Base-by-base conservation (phyloP, 495 filamentous ascomycete genomes). In the Aspergillus funiculosus region DNA sequence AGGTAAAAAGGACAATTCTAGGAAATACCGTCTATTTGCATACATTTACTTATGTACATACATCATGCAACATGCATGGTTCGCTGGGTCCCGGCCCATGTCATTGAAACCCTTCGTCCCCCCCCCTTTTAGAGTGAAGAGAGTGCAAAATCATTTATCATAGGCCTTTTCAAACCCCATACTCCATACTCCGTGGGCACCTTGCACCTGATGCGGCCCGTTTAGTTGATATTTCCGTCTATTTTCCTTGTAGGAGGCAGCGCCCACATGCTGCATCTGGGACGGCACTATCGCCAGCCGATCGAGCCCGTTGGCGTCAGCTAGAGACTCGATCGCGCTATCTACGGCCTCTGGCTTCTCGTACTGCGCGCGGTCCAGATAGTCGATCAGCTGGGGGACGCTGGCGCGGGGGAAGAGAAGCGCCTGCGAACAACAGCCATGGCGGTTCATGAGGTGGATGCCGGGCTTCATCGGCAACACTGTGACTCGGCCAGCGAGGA, bases 391-490 rank as follows among this genome's bases (percentile, higher is more conserved):
- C 15, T 15, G 27, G 8, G 60, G 55, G 0, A 63, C 53, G 29
- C 52, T 56, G 3, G 51, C 39, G 0, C 56, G 56, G 5, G 60
- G 60, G 34, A 63, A 68, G 5, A 65, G 30, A 7, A 68, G 52
- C 6, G 61, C 65, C 39, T 68, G 65, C 24, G 63, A 64, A 51
- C 65, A 68, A 45, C 65, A 68, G 10, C 65, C 65, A 14, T 60
- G 60, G 7, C 51, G 28, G 9, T 66, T 60, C 65, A 68, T 68
- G 17, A 48, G 20, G 26, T 62, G 54, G 13, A 68, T 36, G 0
- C 65, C 65, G n/a, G 58, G 48, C 13, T 28, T 46, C 46, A 60
- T 48, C 6, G 63, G 65, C 6, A 59, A 51, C 57, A 65, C 53
- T 7, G 71, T 67, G 8, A 66, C 51, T 9, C 67, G 62, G 19